Evolutionary conservation across 1,284 basidiomycete genomes (phyloP).

Genomic region (Leccinum angustisporum): DNA sequence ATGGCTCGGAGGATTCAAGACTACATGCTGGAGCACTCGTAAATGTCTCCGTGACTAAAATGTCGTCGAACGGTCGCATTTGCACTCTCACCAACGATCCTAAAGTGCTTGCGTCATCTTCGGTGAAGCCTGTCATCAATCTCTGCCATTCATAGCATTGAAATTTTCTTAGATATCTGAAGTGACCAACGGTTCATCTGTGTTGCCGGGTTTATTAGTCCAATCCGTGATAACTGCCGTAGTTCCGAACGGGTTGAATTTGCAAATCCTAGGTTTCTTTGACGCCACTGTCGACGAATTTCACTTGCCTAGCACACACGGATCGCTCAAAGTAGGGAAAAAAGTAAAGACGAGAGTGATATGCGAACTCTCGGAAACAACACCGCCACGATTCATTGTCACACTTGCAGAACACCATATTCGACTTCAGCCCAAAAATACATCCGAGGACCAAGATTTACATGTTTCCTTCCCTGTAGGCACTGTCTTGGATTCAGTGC

Average conservation of each 20-base stretch:
- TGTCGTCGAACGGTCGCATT: slow-evolving; percentile 70
- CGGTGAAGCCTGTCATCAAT: slow-evolving; percentile 43
- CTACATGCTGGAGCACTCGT: slow-evolving; percentile 69
- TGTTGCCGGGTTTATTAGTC: slow-evolving; percentile 89
- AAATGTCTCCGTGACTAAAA: slow-evolving; percentile 59
- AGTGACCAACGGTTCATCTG: slow-evolving; percentile 75
- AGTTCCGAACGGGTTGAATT: slow-evolving; percentile 78
- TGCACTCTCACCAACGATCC: slow-evolving; percentile 61
- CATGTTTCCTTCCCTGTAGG: slow-evolving; percentile 73
- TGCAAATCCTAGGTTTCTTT: slow-evolving; percentile 93
- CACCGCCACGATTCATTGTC: slow-evolving; percentile 81
- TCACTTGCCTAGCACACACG: slow-evolving; percentile 63
- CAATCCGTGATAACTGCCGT: slow-evolving; percentile 82
- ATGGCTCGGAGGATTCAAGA: slow-evolving; percentile 42
- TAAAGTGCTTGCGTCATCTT: slow-evolving; percentile 45
- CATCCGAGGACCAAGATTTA: slow-evolving; percentile 35
- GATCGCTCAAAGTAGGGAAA: slow-evolving; percentile 75
- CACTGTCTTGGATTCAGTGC: slow-evolving; percentile 67
- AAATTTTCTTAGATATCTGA: slow-evolving; percentile 57
- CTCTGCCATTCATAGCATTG: slow-evolving; percentile 13
- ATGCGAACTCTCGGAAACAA: slow-evolving; percentile 72
- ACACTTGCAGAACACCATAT: slow-evolving; percentile 76
- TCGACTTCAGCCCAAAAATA: slow-evolving; percentile 43
- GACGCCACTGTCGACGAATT: slow-evolving; percentile 87
- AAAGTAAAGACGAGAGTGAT: slow-evolving; percentile 89